These are phyloP conservation scores for Erysiphe pulchra DNA, from an alignment of 2,329 filamentous ascomycete genomes.

Conservation along the genomic window DNA sequence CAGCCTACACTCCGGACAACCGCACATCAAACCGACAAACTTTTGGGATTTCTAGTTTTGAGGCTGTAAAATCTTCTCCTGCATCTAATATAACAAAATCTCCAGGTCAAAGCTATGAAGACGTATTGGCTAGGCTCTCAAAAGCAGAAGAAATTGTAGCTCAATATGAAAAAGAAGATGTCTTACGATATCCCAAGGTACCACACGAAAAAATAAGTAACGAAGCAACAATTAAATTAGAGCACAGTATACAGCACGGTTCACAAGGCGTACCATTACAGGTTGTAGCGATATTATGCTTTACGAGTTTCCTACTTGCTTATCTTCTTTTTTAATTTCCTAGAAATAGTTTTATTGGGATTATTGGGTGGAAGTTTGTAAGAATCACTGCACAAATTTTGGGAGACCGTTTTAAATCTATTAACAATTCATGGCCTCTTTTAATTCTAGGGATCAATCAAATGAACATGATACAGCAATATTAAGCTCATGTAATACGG, in stretches of 20 bases:
- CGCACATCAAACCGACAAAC: constrained; percentile 5
- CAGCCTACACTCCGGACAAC: constrained; percentile 10
- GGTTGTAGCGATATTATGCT: constrained; percentile 57
- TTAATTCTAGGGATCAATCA: no score
- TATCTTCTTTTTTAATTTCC: constrained; percentile 73
- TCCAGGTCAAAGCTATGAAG: constrained; percentile 19
- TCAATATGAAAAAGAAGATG: constrained; percentile 41
- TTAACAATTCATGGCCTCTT: no score
- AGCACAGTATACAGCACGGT: constrained; percentile 20
- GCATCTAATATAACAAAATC: constrained; percentile 11
- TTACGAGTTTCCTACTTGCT: constrained; percentile 77
- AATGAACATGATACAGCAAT: no score
- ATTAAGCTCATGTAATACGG: no score
- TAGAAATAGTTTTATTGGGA: no score
- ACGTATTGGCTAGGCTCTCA: constrained; percentile 46
- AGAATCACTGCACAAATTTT: no score
- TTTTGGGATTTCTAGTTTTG: background rate
- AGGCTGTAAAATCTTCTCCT: constrained; percentile 12
- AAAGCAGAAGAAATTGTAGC: constrained; percentile 52
- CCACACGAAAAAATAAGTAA: constrained; percentile 25
- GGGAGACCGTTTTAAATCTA: no score
- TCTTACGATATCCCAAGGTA: constrained; percentile 56
- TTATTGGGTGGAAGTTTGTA: no score
- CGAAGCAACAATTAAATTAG: constrained; percentile 22
- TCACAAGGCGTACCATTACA: constrained; percentile 59